These are phyloP conservation scores for Coniophora puteana DNA, from an alignment of 1,284 basidiomycete genomes.

Conservation along the genomic window DNA sequence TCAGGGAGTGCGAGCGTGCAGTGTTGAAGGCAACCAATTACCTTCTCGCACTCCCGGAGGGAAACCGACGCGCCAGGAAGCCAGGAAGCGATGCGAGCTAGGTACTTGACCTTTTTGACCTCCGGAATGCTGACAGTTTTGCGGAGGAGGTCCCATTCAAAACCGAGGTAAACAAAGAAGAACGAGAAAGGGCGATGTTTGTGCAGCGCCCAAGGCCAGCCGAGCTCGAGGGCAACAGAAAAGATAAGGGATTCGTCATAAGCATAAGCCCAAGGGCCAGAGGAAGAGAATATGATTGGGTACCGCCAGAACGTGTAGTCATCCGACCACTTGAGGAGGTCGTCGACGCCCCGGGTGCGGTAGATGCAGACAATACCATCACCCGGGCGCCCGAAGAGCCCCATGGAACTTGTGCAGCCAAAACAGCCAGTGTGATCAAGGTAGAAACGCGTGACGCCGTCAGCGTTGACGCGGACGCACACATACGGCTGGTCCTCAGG, in stretches of 20 bases:
- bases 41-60: neutral
- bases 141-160: conserved; percentile 1
- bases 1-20: conserved; percentile 18
- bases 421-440: conserved; percentile 23
- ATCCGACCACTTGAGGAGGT: conserved; percentile 18
- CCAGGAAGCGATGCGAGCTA: conserved; percentile 7
- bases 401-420: conserved; percentile 11
- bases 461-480: conserved; percentile 13
- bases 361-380: conserved; percentile 13
- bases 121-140: conserved; percentile 9
- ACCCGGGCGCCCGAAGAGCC: conserved; percentile 14
- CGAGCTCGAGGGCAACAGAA: conserved; percentile 19
- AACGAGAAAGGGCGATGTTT: conserved; percentile 19
- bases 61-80: neutral
- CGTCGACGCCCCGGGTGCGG: conserved; percentile 9
- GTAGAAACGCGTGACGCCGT: conserved; percentile 10
- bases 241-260: too few species aligned
- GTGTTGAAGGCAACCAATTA: conserved; percentile 16
- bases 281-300: too few species aligned
- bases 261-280: too few species aligned
- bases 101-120: conserved; percentile 18
- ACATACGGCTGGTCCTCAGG: too few species aligned
- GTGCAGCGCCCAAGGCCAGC: conserved; percentile 25
- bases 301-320: conserved; percentile 14
- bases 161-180: conserved; percentile 4